phyloP scores from a whole-genome alignment of 1,284 basidiomycete species.

The Rhodofomes roseus region DNA sequence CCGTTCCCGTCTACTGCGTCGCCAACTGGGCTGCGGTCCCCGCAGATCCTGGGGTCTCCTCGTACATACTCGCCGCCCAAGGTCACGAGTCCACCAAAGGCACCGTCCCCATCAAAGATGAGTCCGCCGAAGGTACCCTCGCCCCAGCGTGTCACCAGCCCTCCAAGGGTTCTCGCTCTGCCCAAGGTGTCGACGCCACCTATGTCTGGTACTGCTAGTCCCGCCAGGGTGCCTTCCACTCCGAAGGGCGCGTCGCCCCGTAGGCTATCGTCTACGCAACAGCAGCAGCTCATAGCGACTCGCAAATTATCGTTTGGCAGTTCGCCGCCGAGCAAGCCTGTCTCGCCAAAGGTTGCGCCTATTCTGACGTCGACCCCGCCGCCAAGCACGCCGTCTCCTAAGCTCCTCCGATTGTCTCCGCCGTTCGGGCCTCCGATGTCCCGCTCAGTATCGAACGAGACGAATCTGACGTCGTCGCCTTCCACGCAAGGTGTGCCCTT shows the following conservation, averaged over 20 bases:
- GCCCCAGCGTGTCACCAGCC: slow-evolving; percentile 11
- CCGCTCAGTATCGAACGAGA: slow-evolving; percentile 31
- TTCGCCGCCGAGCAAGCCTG: slow-evolving; percentile 12
- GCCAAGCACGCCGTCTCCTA: slow-evolving; percentile 23
- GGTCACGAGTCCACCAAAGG: slow-evolving; percentile 17
- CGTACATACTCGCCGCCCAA: slow-evolving; percentile 31
- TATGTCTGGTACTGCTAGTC: slow-evolving; percentile 3
- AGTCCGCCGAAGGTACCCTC: slow-evolving; percentile 9
- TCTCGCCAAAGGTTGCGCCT: slow-evolving; percentile 22
- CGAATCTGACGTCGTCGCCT: slow-evolving; percentile 34
- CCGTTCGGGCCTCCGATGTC: slow-evolving; percentile 23
- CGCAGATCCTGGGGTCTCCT: slow-evolving; percentile 29
- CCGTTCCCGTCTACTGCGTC: slow-evolving; percentile 29
- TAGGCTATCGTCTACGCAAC: slow-evolving; percentile 14
- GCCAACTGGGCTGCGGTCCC: slow-evolving; percentile 30
- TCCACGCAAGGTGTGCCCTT: slow-evolving; percentile 44
- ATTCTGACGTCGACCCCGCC: slow-evolving; percentile 15
- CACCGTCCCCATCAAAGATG: slow-evolving; percentile 15
- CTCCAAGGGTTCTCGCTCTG: slow-evolving; percentile 11
- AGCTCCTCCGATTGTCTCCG: slow-evolving; percentile 19
- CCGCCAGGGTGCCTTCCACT: slow-evolving; percentile 12
- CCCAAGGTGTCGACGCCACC: slow-evolving; percentile 10
- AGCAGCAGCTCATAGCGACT: slow-evolving; percentile 11
- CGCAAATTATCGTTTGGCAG: slow-evolving; percentile 17
- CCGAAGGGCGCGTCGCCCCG: slow-evolving; percentile 11